Evolutionary conservation across 176 grass and related monocot genomes (phyloP), one percentile per base, ranked within the genome.

Genomic region (Panicum miliaceum): DNA sequence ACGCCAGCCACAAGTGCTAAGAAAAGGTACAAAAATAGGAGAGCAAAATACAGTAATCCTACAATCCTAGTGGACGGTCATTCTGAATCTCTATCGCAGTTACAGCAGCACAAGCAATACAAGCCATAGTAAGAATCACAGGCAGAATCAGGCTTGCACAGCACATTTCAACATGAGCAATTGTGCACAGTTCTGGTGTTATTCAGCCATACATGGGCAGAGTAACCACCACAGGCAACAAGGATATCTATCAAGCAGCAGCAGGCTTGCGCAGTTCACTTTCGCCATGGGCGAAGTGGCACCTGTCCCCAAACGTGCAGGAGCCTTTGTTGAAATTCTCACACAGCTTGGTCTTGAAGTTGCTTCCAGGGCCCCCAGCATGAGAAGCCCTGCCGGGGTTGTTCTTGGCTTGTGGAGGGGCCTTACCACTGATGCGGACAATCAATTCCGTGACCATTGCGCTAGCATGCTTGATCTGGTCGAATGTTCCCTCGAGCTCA

Each of bases 271-370:
- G 93, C 19, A 96, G 32, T 72, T 99, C 96, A 81, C 60, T 81
- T 19, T 79, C 77, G 22, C 91, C 96, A 63, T 99, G 96, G 9
- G 96, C 96, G 4, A 99, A 96, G 76, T 94, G 93, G 88, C 96
- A 99, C 59, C 90, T 83, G 12, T 96, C 96, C 3, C 96, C 93
- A 87, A 96, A 99, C 7, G 93, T 96, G 78, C 93, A 96, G 37
- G 89, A 77, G 11, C 96, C 93, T 85, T 90, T 99, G 4, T 69
- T 83, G 85, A 99, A 99, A 74, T 99, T 99, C 64, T 99, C 93
- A 9, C 96, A 99, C n/a, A 96, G 41, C 88, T 96, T 99, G 26
- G 93, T 99, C 90, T 95, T 99, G 64, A 87, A 99, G 82, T 92
- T 94, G 75, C 45, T 91, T 76, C 91, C 89, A 36, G 59, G 45